Evolutionary conservation across 345 rosid species (phyloP).

Genomic region (Cochlearia excelsa): DNA sequence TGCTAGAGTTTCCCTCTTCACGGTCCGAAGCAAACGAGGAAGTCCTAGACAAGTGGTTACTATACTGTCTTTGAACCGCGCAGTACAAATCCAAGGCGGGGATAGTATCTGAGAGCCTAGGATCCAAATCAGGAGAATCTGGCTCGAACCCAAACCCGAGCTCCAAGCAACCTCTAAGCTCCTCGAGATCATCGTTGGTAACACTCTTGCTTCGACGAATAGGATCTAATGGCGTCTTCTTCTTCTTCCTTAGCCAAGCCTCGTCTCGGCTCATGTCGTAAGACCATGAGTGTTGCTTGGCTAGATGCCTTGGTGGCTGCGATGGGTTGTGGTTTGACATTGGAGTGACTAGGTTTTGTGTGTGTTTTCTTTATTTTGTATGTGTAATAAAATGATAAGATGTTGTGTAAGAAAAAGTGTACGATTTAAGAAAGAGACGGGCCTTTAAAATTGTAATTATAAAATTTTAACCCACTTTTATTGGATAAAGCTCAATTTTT

Average conservation of each 20-base stretch:
- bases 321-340: conserved; percentile 32
- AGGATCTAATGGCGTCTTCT: conserved; percentile 7
- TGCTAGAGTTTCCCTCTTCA: conserved; percentile 26
- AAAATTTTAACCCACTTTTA: too few relatives aligned
- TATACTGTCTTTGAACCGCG: conserved; percentile 59
- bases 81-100: conserved; percentile 76
- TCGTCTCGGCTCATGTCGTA: conserved; percentile 61
- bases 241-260: conserved; percentile 62
- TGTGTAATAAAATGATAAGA: too few relatives aligned
- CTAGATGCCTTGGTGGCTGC: conserved; percentile 36
- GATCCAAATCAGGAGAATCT: conserved; percentile 59
- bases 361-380: too few relatives aligned
- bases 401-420: too few relatives aligned
- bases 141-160: conserved; percentile 71
- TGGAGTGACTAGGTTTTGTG: conserved; percentile 6
- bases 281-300: conserved; percentile 67
- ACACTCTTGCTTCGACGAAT: conserved; percentile 45
- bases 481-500: too few relatives aligned
- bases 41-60: conserved; percentile 46
- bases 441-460: too few relatives aligned
- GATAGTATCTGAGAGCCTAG: conserved; percentile 52
- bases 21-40: conserved; percentile 49
- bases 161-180: conserved; percentile 76
- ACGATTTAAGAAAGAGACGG: too few relatives aligned
- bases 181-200: conserved; percentile 73